Evolutionary conservation across 2,329 filamentous ascomycete genomes (phyloP).

Genomic region (Triangularia verruculosa): DNA sequence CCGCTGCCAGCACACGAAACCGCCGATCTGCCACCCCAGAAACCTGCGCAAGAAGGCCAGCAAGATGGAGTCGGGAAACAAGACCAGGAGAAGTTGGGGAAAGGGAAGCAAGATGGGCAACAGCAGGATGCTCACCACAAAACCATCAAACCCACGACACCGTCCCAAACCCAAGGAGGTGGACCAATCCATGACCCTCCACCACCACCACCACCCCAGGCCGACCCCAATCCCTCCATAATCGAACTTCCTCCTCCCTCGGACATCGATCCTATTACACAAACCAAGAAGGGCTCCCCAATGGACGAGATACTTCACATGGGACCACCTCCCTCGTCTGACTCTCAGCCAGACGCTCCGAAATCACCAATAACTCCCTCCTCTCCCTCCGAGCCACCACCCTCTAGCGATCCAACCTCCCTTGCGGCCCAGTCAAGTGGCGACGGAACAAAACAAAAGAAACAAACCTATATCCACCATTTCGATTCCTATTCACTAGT

Average conservation of each 20-base stretch:
- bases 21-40: conserved; percentile 12
- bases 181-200: conserved; percentile 1
- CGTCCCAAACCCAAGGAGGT: not conserved
- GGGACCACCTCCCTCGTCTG: conserved; percentile 31
- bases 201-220: conserved; percentile 21
- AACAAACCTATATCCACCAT: conserved; percentile 86
- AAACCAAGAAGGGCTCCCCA: conserved; percentile 42
- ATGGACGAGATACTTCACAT: conserved; percentile 50
- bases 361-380: not conserved
- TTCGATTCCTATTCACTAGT: conserved; percentile 94
- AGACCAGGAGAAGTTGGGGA: not conserved
- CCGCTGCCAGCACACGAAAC: conserved; percentile 38
- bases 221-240: conserved; percentile 25
- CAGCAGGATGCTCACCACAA: conserved; percentile 3
- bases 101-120: not conserved
- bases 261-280: conserved; percentile 20
- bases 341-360: not conserved
- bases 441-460: conserved; percentile 67
- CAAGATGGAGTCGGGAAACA: conserved; percentile 1
- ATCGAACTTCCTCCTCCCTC: conserved; percentile 25
- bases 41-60: not conserved
- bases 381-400: not conserved
- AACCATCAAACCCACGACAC: conserved; percentile 16
- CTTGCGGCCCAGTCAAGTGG: too few relatives aligned
- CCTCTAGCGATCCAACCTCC: conserved; percentile 1